Base-by-base conservation (phyloP, 805 yeast genomes). In the Nakazawaea anatomiae region DNA sequence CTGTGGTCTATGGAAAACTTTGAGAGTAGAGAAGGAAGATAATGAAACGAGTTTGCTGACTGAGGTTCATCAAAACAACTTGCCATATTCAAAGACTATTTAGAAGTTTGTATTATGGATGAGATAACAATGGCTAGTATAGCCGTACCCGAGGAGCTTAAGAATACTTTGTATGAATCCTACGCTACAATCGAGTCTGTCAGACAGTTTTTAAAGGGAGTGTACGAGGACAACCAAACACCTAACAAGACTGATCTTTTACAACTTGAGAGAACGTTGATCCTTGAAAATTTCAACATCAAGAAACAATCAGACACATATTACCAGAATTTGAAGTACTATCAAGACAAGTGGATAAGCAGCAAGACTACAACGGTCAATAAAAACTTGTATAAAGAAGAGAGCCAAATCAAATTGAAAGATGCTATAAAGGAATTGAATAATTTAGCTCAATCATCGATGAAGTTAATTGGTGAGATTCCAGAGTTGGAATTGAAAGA, bases 201-300 rank as follows among this genome's bases (percentile, higher is more conserved):
- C 4, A n/a, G 48, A 27, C 27, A 11, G 8, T 44, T 44, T 28
- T 35, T 49, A 6, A 39, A 31, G 27, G 14, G 32, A 12, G 36
- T 44, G 5, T 49, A 49, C 32, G 44, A 44, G 14, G 45, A 44
- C 11, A 49, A 49, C 27, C 34, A 43, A 35, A 32, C 52, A 31
- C 52, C 52, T 12, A 27, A 39, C 6, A 11, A 18, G 25, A 25
- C 27, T 6, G 45, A 44, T 12, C 34, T 49, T 7, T n/a, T 25
- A 5, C 9, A 14, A 32, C 35, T 49, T 28, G 47, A 44, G 41
- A 43, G 27, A 41, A 39, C 31, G 25, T 34, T 49, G 34, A 42
- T 49, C 7, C n/a, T 49, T 35, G 52, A 49, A 41, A 49, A 49
- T 30, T 44, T 39, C 25, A 12, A 44, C 18, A 44, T 49, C 28